These are phyloP conservation scores for Mucor circinelloides DNA, from an alignment of 371 early-diverging fungal genomes.

Conservation along the genomic window DNA sequence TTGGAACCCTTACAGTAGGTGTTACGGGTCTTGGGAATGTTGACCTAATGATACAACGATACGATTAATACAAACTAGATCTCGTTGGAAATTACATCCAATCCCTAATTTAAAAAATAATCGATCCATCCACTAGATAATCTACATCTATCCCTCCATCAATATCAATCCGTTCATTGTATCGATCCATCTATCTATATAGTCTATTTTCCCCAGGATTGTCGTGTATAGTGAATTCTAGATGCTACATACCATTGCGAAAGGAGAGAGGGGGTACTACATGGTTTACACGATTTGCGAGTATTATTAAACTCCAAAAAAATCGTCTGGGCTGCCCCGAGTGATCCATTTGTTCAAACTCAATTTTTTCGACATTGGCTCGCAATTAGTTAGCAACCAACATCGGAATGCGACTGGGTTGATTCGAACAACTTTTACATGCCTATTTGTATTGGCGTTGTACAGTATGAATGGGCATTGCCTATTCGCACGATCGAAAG, in stretches of 20 bases:
- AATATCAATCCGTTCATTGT: neutral
- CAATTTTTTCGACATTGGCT: neutral
- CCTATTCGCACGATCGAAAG: no score
- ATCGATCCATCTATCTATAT: slow-evolving; percentile 27
- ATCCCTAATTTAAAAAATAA: neutral
- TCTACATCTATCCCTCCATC: neutral
- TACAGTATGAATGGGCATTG: no score
- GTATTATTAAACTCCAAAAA: neutral
- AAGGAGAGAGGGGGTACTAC: slow-evolving; percentile 18
- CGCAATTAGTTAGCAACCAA: no score
- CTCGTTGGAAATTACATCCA: neutral
- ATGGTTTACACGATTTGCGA: slow-evolving; percentile 1
- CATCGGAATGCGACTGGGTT: no score
- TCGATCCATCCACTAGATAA: neutral
- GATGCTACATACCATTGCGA: slow-evolving; percentile 12
- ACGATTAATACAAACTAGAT: neutral
- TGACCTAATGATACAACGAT: slow-evolving; percentile 64
- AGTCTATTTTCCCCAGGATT: neutral
- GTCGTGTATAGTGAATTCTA: neutral
- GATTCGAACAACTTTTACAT: no score
- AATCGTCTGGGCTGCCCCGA: slow-evolving; percentile 1
- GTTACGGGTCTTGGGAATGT: slow-evolving; percentile 96
- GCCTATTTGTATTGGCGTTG: no score
- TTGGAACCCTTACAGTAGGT: slow-evolving; percentile 95
- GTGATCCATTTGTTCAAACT: slow-evolving; percentile 1